Evolutionary conservation across 768 basidiomycete species (phyloP), one percentile per base, ranked within the genome.

Genomic region (Mycena galopus): DNA sequence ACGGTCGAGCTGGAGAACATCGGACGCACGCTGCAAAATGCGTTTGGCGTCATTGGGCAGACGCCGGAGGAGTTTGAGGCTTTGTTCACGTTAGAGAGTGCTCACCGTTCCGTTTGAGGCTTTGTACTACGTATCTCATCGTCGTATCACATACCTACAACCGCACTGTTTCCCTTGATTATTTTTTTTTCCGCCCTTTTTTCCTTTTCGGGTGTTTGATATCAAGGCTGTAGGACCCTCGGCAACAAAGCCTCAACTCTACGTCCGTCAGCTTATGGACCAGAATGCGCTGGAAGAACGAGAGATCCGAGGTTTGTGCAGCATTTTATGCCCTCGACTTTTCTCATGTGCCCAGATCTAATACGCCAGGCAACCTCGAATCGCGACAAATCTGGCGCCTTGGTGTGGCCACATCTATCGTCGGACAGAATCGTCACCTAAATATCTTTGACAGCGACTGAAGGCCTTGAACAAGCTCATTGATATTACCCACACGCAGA

Each of bases 21-120:
- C 1, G 97, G 98, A 0, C 82, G 81, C 44, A 93, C 90, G 29
- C 84, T 97, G 70, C 97, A 99, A 79, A 90, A 92, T 62, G 92
- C 95, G 12, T 99, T 98, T 80, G 97, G 97, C 12, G 95, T 97
- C 5, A 96, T 98, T 73, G 95, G 95, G 8, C 91, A 95, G 72
- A 89, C 88, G 23, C 86, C 90, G 4, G 91, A 92, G 70, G 93
- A 95, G 78, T 97, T 97, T 75, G 95, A 97, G 75, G 88, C 87
- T 59, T 77, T 98, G 73, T 98, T 98, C 73, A 71, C 74, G 74
- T 23, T 68, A 74, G 44, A 72, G 61, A 75, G 75, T 64, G 77
- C 79, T 19, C 70, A 79, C 37, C 44, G 77, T 65, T 68, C 71
- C 29, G 74, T 75, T 76, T 79, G 39, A 80, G 50, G 67, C 11